phyloP scores from a whole-genome alignment of 75 land plant species.

The Pinus albicaulis region DNA sequence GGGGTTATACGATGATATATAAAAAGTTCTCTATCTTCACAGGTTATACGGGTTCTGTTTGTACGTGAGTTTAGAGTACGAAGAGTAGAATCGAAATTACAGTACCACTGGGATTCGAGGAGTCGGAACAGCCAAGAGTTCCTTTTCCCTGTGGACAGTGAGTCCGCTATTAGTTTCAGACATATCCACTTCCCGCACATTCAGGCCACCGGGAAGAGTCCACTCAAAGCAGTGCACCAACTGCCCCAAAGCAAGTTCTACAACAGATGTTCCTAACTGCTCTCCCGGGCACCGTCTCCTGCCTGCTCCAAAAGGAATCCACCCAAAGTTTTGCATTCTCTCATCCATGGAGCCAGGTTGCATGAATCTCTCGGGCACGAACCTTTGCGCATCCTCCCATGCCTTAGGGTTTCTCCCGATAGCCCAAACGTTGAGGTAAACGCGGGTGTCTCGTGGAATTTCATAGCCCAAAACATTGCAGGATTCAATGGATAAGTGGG shows the following conservation, averaged over 20 bases:
- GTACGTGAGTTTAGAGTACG: no score
- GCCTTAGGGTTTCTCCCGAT: constrained; percentile 8
- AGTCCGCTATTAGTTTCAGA: no score
- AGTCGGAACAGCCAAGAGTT: no score
- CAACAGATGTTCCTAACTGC: not conserved
- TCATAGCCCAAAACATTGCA: constrained; percentile 7
- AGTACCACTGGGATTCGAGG: no score
- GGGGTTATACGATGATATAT: no score
- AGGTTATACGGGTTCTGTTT: no score
- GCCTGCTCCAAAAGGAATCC: constrained; percentile 10
- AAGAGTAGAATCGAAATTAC: no score
- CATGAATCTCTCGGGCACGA: constrained; percentile 10
- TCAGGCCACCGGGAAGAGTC: not conserved
- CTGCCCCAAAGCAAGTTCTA: constrained; percentile 1
- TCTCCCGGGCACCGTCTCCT: constrained; percentile 8
- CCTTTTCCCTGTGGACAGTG: no score
- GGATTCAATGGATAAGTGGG: not conserved
- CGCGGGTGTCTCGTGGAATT: constrained; percentile 3
- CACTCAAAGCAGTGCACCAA: constrained; percentile 11
- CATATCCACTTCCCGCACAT: not conserved
- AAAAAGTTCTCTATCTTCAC: no score
- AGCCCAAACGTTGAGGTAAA: constrained; percentile 10
- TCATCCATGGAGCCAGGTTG: not conserved
- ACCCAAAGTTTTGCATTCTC: not conserved
- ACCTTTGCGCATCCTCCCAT: constrained; percentile 7